Evolutionary conservation across 805 yeast species (phyloP), one percentile per base, ranked within the genome.

Genomic region (Teunomyces funiuensis): DNA sequence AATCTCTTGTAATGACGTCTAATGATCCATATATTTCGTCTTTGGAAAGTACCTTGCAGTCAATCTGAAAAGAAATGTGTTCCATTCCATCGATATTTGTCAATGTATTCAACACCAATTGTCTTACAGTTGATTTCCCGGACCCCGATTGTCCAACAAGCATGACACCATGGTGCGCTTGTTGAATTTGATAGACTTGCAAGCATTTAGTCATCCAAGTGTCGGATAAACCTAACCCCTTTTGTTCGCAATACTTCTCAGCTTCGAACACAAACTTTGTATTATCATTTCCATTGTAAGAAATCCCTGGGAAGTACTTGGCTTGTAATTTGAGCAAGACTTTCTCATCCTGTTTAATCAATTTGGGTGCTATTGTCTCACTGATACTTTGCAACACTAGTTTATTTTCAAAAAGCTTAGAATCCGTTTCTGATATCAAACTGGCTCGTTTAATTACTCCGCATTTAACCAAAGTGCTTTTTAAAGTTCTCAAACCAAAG

Each of bases 401-500:
- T 14, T 49, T 50, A 10, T 40, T 18, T 40, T 73, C 74, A 15
- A 27, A 14, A 19, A 39, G 10, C 7, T 14, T 6, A 19, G 36
- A 14, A 30, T 19, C 36, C 6, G 14, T 17, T 16, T 51, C 46
- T 5, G 40, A 41, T 3, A 29, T 36, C 5, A 18, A 33, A 1
- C 25, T 30, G 4, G 17, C 33, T 37, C 76, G 58, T 42, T 63
- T 69, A 7, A 77, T 50, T 11, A 54, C 47, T 2, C 88, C 87
- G 48, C 90, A 81, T 41, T 74, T 75, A 6, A 68, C 61, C 13
- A 91, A 58, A 0, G 83, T 77, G 28, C 80, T 72, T 54, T 90
- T 91, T 43, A 91, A 59, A 0, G 96, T 82, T 44, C 98, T 72
- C 31, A 91, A 63, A 0, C 97, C 96, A 73, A 91, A 91, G 54